These are phyloP conservation scores for Emericellopsis atlantica DNA, from an alignment of 2,329 filamentous ascomycete species.

Conservation along the genomic window DNA sequence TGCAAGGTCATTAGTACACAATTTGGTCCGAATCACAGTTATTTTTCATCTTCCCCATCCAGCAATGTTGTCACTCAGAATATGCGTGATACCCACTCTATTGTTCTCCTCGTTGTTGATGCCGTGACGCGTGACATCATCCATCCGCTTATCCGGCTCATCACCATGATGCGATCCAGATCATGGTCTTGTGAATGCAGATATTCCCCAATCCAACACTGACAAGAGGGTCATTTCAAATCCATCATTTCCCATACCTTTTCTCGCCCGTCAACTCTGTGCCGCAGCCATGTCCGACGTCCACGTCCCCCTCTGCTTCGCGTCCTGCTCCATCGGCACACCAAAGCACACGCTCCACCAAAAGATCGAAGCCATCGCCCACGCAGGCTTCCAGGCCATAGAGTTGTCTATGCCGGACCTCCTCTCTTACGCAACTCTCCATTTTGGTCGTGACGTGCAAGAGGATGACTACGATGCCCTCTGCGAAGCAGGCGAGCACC, in stretches of 20 bases:
- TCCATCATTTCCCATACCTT: background rate
- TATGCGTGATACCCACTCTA: no score
- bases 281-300: background rate
- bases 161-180: no score
- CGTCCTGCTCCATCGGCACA: conserved; percentile 35
- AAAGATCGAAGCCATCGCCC: conserved; percentile 50
- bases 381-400: conserved; percentile 53
- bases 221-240: background rate
- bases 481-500: conserved; percentile 35
- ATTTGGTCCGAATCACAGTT: no score
- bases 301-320: conserved; percentile 32
- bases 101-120: no score
- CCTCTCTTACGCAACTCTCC: conserved; percentile 40
- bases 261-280: background rate
- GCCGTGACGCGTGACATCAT: no score
- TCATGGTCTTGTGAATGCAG: no score
- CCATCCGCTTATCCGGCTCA: no score
- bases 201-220: no score
- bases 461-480: conserved; percentile 48
- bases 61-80: no score
- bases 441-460: conserved; percentile 35
- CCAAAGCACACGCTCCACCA: conserved; percentile 32
- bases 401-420: conserved; percentile 69
- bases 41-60: no score
- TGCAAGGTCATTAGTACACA: no score